A percentile compares a stretch with the other conserved stretches of the same genome.
Evolutionary conservation across 163 green algal species (phyloP).

Genomic region (Prototheca wickerhamii): DNA sequence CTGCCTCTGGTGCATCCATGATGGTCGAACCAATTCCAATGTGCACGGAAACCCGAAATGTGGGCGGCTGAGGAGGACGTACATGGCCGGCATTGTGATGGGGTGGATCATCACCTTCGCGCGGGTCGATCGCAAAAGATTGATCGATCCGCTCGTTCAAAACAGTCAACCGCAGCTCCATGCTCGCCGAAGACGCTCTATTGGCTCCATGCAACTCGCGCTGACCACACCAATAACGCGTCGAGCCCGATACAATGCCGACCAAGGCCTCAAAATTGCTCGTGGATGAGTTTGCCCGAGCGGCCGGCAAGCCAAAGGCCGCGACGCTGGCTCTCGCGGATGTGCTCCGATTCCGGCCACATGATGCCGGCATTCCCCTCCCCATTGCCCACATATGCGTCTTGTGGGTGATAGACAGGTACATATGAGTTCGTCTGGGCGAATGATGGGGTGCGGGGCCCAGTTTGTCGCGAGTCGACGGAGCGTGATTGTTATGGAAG

Average conservation of each 20-base stretch:
- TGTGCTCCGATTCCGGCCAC: slow-evolving; percentile 12
- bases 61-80: too few species aligned
- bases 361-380: slow-evolving; percentile 5
- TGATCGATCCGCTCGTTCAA: too few species aligned
- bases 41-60: too few species aligned
- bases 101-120: too few species aligned
- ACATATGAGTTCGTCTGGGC: background rate
- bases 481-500: background rate
- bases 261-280: slow-evolving; percentile 6
- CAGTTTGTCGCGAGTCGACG: background rate
- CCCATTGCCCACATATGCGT: slow-evolving; percentile 29
- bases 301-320: slow-evolving; percentile 4
- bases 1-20: too few species aligned
- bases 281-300: slow-evolving; percentile 15
- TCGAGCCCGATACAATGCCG: background rate
- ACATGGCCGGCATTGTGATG: too few species aligned
- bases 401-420: slow-evolving; percentile 43
- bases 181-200: background rate
- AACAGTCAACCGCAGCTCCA: too few species aligned
- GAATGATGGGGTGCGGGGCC: background rate
- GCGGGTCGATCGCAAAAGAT: too few species aligned
- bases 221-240: background rate
- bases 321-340: slow-evolving; percentile 21
- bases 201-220: background rate
- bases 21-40: too few species aligned